Conservation (phyloP, 2,329 filamentous ascomycete species). For the Alternaria sp. region DNA sequence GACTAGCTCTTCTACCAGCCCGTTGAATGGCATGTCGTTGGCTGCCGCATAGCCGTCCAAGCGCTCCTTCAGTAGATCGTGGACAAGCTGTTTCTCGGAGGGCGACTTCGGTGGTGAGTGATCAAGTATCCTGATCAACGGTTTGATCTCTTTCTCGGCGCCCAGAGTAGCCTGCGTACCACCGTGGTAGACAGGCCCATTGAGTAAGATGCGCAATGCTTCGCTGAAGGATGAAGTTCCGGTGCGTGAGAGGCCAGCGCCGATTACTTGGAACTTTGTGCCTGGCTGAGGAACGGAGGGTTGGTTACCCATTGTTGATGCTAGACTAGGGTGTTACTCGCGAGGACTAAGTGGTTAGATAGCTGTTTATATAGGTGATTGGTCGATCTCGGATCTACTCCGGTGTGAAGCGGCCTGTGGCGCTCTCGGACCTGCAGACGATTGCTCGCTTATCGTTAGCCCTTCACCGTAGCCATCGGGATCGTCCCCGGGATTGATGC, state of each 20-base stretch:
- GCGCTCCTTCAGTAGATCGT: conserved; percentile 37
- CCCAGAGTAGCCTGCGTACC: conserved; percentile 49
- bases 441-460: background rate
- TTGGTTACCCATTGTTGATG: conserved; percentile 25
- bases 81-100: background rate
- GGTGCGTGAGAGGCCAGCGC: conserved; percentile 55
- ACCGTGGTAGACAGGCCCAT: conserved; percentile 58
- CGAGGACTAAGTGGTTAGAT: background rate
- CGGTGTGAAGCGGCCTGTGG: background rate
- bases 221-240: conserved; percentile 59
- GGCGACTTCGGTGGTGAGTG: conserved; percentile 14
- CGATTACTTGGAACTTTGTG: conserved; percentile 50
- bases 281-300: conserved; percentile 23
- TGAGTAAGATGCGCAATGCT: conserved; percentile 56
- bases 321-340: background rate
- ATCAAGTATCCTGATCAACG: conserved; percentile 33
- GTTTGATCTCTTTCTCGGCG: conserved; percentile 15
- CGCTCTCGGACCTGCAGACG: background rate
- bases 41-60: conserved; percentile 55
- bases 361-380: background rate
- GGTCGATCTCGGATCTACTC: background rate
- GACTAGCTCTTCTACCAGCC: conserved; percentile 55
- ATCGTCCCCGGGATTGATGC: background rate
- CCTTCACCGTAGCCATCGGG: background rate
- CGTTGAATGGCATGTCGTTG: conserved; percentile 53